These are phyloP conservation scores for Penicillium sumatraense DNA, from an alignment of 2,329 filamentous ascomycete species.

Conservation along the genomic window DNA sequence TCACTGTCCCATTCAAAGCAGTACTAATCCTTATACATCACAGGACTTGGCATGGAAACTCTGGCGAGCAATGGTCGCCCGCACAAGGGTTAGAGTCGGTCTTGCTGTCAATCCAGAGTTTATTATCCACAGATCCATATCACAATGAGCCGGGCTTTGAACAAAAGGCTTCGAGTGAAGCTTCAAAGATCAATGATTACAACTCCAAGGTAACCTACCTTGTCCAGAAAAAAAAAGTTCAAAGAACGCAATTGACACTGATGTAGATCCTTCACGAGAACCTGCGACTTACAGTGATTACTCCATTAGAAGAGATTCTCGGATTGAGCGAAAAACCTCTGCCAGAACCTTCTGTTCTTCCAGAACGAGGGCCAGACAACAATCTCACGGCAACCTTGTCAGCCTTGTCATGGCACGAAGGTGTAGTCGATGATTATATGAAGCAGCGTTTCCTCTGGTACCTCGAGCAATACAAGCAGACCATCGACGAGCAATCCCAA, in stretches of 20 bases:
- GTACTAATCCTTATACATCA: conserved; percentile 13
- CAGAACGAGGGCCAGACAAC: too few species aligned
- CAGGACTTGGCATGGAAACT: conserved; percentile 90
- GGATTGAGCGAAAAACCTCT: conserved; percentile 51
- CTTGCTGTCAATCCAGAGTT: conserved; percentile 90
- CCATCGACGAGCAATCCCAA: conserved; percentile 60
- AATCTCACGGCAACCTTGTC: background rate
- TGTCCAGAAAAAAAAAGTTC: background rate
- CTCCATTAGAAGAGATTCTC: conserved; percentile 80
- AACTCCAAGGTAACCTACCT: conserved; percentile 70
- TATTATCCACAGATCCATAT: conserved; percentile 93
- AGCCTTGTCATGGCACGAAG: background rate
- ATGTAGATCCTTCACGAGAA: conserved; percentile 85
- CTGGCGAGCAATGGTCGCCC: conserved; percentile 93
- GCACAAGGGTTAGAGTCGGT: conserved; percentile 95
- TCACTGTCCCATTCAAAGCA: background rate
- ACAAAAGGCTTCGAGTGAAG: conserved; percentile 70
- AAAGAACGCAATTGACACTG: background rate
- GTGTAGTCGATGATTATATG: conserved; percentile 83
- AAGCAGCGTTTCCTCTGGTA: conserved; percentile 97
- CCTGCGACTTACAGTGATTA: conserved; percentile 81
- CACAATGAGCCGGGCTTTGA: conserved; percentile 93
- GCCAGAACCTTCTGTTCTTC: too few species aligned
- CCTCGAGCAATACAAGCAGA: conserved; percentile 79
- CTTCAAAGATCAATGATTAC: conserved; percentile 75